Evolutionary conservation across 164 flowering plant species (phyloP).

Genomic region (Vitis vinifera): DNA sequence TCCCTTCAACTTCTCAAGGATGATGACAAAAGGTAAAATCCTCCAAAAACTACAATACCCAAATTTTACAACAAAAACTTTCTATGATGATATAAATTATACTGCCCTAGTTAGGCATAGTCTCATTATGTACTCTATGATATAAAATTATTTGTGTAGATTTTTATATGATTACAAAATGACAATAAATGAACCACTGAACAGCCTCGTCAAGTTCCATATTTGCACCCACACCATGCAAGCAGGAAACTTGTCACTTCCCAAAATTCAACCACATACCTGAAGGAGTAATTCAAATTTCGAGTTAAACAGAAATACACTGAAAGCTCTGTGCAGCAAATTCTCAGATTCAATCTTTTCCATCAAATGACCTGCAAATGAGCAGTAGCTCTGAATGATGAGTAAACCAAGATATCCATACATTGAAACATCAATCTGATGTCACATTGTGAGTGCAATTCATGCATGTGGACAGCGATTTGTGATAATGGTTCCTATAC

Average conservation of each 20-base stretch:
- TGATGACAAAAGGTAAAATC: too few species aligned
- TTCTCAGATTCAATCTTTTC: conserved; percentile 83
- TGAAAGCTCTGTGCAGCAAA: conserved; percentile 89
- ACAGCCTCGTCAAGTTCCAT: background rate
- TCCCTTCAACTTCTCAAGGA: too few species aligned
- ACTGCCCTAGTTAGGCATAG: too few species aligned
- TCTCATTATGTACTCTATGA: too few species aligned
- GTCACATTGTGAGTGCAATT: too few species aligned
- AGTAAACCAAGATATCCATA: background rate
- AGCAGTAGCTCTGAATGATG: conserved; percentile 1
- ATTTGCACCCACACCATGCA: conserved; percentile 1
- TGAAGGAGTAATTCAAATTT: conserved; percentile 93
- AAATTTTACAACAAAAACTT: too few species aligned
- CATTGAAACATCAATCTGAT: background rate
- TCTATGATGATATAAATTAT: too few species aligned
- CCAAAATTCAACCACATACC: conserved; percentile 37
- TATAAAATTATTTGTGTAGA: too few species aligned
- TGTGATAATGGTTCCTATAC: too few species aligned
- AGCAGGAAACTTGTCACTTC: background rate
- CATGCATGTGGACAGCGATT: too few species aligned
- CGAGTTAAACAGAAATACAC: conserved; percentile 90
- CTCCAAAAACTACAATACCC: too few species aligned
- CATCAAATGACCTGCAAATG: conserved; percentile 83
- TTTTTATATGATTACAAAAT: background rate
- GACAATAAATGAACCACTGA: background rate